Percentiles rank a stretch among this genome's conserved stretches.
Evolutionary conservation across 2,329 filamentous ascomycete genomes (phyloP).

Genomic region (Rhynchosporium secalis): DNA sequence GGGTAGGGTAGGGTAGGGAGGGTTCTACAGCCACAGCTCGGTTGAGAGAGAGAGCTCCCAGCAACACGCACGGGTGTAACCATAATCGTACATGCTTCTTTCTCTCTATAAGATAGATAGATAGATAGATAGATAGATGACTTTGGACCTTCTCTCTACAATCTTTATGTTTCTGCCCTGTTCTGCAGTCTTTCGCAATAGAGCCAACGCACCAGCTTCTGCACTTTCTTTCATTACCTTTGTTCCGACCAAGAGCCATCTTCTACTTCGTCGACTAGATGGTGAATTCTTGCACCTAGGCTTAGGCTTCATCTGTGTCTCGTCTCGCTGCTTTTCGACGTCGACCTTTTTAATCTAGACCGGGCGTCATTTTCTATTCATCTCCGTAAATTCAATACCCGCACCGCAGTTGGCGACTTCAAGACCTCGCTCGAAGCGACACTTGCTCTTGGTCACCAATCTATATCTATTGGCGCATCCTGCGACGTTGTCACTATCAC

Average conservation of each 20-base stretch:
- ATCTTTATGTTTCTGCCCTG: conserved; percentile 17
- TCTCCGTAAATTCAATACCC: conserved; percentile 29
- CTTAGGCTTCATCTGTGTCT: conserved; percentile 20
- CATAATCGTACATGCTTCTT: no score
- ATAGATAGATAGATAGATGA: not conserved
- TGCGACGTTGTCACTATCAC: conserved; percentile 23
- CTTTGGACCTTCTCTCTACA: conserved; percentile 8
- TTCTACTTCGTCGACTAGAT: conserved; percentile 27
- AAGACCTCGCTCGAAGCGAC: not conserved
- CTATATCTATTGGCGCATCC: conserved; percentile 14
- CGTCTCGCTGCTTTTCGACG: conserved; percentile 26
- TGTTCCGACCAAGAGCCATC: conserved; percentile 16
- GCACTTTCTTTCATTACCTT: conserved; percentile 34
- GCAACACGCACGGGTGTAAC: no score
- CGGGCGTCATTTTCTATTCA: conserved; percentile 28
- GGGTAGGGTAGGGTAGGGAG: no score
- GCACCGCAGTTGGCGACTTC: conserved; percentile 25
- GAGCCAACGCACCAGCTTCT: conserved; percentile 36
- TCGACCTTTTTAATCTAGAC: conserved; percentile 28
- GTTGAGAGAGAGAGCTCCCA: conserved; percentile 8
- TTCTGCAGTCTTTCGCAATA: conserved; percentile 35
- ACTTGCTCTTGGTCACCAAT: not conserved
- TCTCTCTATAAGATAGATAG: conserved; percentile 27
- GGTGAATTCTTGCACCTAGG: conserved; percentile 11
- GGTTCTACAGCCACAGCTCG: conserved; percentile 11